Base-by-base conservation (phyloP, 495 filamentous ascomycete genomes). In the Lineolata rhizophorae region DNA sequence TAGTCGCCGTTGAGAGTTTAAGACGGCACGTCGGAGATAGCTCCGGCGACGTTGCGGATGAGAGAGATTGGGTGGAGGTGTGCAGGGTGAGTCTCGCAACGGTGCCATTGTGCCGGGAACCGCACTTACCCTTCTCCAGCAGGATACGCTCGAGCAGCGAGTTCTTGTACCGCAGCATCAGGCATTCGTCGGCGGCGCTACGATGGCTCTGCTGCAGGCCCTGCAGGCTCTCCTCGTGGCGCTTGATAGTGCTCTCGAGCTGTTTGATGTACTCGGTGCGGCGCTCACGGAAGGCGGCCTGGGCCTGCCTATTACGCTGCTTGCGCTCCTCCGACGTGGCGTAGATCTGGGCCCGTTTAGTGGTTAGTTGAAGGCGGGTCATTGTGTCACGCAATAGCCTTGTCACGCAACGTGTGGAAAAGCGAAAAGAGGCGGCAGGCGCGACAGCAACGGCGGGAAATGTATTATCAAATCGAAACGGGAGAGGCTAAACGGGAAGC, bases 211-310 rank as follows among this genome's bases (percentile, higher is more conserved):
- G 78, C 52, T 94, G 90, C 35, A 95, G 62, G 41, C 69, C 85
- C 40, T 85, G 75, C 24, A 97, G 60, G 39, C 76, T 76, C 39
- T 93, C 81, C 54, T 97, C 87, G 60, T 95, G 87, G 40, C 82
- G 83, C 50, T 91, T 90, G 53, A 97, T 95, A 34, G 83, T 93
- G 32, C 80, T 79, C 54, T 97, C 87, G 8, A 97, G 67, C 53
- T 97, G 90, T 57, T 94, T 94, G 60, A 97, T 97, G 51, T 97
- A 97, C 58, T 97, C 87, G 18, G 90, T 95, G 39, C 87, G 72
- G 38, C 87, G 72, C 53, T 97, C 87, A 29, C 87, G 73, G 47
- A 97, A 97, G 18, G 87, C 87, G 28, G 87, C 87, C 52, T 97
- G 87, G 18, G 87, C 87, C 55, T 95, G 90, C 39, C 87, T 67